Evolutionary conservation across 1,284 basidiomycete species (phyloP).

Genomic region (Papiliotrema flavescens): DNA sequence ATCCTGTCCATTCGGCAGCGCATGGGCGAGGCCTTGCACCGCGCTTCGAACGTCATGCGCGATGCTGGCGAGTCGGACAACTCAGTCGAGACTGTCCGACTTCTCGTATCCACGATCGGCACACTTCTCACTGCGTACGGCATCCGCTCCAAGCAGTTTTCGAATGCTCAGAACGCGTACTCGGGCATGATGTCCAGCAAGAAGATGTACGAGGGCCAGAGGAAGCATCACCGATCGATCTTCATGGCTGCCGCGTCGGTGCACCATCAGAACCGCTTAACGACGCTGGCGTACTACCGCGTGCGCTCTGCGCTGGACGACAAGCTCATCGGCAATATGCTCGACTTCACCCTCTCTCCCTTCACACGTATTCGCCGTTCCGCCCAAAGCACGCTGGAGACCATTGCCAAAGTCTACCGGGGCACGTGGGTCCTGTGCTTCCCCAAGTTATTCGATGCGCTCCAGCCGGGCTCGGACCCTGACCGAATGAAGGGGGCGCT

Average conservation of each 20-base stretch:
- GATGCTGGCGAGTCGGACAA: conserved; percentile 75
- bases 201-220: conserved; percentile 41
- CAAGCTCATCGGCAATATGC: conserved; percentile 67
- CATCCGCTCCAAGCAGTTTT: conserved; percentile 42
- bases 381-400: conserved; percentile 36
- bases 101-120: conserved; percentile 50
- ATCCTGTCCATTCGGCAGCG: conserved; percentile 61
- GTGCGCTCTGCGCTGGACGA: conserved; percentile 77
- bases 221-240: conserved; percentile 43
- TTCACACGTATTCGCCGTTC: conserved; percentile 62
- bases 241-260: conserved; percentile 37
- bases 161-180: conserved; percentile 31
- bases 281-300: conserved; percentile 60
- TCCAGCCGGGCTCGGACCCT: conserved; percentile 74
- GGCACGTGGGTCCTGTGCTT: conserved; percentile 73
- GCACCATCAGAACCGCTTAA: conserved; percentile 43
- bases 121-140: conserved; percentile 43
- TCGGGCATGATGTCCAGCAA: conserved; percentile 34
- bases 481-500: conserved; percentile 95
- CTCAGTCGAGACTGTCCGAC: conserved; percentile 81
- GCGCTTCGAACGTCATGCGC: conserved; percentile 65
- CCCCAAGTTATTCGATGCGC: conserved; percentile 67
- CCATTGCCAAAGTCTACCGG: conserved; percentile 64
- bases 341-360: conserved; percentile 79
- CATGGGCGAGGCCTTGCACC: conserved; percentile 67